These are phyloP conservation scores for Phytopythium chamaehyphon DNA, from an alignment of 352 stramenopile species.

Conservation along the genomic window DNA sequence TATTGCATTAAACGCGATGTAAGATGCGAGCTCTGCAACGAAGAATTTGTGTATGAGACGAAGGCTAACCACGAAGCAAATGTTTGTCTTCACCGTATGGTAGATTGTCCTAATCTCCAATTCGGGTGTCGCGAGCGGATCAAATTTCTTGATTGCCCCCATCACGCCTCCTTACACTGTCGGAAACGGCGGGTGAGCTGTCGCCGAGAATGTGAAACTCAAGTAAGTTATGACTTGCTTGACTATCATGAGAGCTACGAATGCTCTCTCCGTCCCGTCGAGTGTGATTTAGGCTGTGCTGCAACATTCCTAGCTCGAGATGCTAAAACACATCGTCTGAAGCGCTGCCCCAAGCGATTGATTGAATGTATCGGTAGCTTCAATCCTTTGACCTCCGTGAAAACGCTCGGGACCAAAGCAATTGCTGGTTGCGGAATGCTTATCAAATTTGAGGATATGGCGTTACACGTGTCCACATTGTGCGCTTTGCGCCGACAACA, in stretches of 20 bases:
- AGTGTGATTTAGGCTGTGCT: slow-evolving; percentile 34
- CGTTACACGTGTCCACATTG: slow-evolving; percentile 47
- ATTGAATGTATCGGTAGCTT: slow-evolving; percentile 29
- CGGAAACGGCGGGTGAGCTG: slow-evolving; percentile 49
- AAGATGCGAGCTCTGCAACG: slow-evolving; percentile 46
- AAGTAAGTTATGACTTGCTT: slow-evolving; percentile 38
- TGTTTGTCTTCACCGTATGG: slow-evolving; percentile 29
- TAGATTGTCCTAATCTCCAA: slow-evolving; percentile 50
- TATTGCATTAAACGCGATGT: slow-evolving; percentile 49
- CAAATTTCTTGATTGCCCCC: slow-evolving; percentile 23
- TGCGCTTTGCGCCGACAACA: slow-evolving; percentile 39
- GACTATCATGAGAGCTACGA: slow-evolving; percentile 43
- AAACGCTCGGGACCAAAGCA: slow-evolving; percentile 1
- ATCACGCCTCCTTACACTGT: slow-evolving; percentile 51
- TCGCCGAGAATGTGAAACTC: slow-evolving; percentile 39
- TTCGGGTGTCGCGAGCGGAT: slow-evolving; percentile 43
- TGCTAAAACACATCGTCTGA: slow-evolving; percentile 26
- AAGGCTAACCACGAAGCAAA: slow-evolving; percentile 25
- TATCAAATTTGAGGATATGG: slow-evolving; percentile 51
- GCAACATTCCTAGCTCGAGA: slow-evolving; percentile 40
- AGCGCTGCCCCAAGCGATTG: slow-evolving; percentile 50
- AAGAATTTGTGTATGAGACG: slow-evolving; percentile 30
- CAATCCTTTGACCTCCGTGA: background rate
- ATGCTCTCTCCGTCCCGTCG: slow-evolving; percentile 42
- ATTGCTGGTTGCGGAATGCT: slow-evolving; percentile 34